Base-by-base conservation (phyloP, 2,329 filamentous ascomycete species). In the Rhexocercosporidium sp. region DNA sequence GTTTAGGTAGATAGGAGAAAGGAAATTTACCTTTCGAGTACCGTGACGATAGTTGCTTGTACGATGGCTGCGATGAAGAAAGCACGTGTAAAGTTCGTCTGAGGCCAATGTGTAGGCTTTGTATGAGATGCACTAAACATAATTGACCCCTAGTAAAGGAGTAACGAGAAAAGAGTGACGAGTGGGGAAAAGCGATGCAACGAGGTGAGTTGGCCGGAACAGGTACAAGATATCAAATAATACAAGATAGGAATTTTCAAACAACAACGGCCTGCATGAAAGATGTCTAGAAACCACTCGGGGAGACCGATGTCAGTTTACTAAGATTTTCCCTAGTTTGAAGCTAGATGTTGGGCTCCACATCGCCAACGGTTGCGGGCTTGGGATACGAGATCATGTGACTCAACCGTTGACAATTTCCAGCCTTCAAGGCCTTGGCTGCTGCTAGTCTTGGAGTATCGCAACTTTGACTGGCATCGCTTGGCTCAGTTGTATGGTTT, bases 41-140 rank as follows among this genome's bases (percentile, higher is more conserved):
- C 44, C 29, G 27, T 61, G 16, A 61, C 59, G 25, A 37, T 27
- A 31, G 27, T 61, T 27, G 59, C 41, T 61, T 61, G 59, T 8
- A 61, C n/a, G 11, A 61, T 61, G 8, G 59, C 44, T 8, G 44
- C 46, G 16, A 61, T 22, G 25, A 61, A 34, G 14, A 61, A 61
- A 7, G 41, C 41, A 49, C 59, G 59, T 61, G 59, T 61, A 41
- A 12, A 59, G 22, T 20, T 44, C 27, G 34, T 59, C 14, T 44
- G 34, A 3, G 56, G 56, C 34, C 56, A 59, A 44, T 44, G 20
- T 4, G 20, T 44, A 41, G 20, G 34, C 25, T 44, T 59, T 16
- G 20, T 41, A 44, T 59, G 27, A 1, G 56, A 44, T 4, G 34
- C 6, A 9, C 16, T 29, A 14, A 27, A 59, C 34, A 59, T 59